Evolutionary conservation across 2,329 filamentous ascomycete genomes (phyloP).

Genomic region (Colletotrichum sojae): DNA sequence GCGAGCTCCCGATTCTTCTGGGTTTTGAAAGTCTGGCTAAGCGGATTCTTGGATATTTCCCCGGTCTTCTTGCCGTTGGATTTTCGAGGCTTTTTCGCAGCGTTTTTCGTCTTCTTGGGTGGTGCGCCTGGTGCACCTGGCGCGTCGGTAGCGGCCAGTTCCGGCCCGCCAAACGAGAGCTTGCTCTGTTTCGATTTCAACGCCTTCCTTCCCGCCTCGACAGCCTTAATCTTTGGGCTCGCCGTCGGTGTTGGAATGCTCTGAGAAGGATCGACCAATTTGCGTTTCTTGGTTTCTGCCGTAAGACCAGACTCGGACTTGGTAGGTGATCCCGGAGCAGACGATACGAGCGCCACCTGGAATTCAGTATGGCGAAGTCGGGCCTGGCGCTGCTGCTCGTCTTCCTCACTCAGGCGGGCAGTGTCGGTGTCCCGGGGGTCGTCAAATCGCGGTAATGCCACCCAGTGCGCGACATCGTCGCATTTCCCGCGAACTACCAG

Average conservation of each 20-base stretch:
- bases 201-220: conserved; percentile 56
- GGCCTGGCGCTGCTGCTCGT: conserved; percentile 55
- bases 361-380: conserved; percentile 55
- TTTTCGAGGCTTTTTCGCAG: conserved; percentile 50
- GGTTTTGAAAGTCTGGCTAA: conserved; percentile 61
- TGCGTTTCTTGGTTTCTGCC: conserved; percentile 55
- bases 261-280: conserved; percentile 58
- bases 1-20: conserved; percentile 54
- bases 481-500: conserved; percentile 88
- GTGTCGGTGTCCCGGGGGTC: conserved; percentile 66
- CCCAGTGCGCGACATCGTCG: conserved; percentile 86
- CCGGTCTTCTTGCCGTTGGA: conserved; percentile 53
- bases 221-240: conserved; percentile 65
- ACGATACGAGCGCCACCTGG: conserved; percentile 56
- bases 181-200: conserved; percentile 66
- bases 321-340: conserved; percentile 41
- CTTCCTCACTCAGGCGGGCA: conserved; percentile 61
- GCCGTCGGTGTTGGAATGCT: conserved; percentile 71
- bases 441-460: conserved; percentile 73
- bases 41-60: conserved; percentile 53
- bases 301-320: conserved; percentile 48
- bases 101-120: conserved; percentile 47
- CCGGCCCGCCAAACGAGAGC: conserved; percentile 58
- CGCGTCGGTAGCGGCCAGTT: conserved; percentile 41
- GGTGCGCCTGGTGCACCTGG: conserved; percentile 41